Base-by-base conservation (phyloP, 2,329 filamentous ascomycete genomes). In the Xylariaceae sp. region DNA sequence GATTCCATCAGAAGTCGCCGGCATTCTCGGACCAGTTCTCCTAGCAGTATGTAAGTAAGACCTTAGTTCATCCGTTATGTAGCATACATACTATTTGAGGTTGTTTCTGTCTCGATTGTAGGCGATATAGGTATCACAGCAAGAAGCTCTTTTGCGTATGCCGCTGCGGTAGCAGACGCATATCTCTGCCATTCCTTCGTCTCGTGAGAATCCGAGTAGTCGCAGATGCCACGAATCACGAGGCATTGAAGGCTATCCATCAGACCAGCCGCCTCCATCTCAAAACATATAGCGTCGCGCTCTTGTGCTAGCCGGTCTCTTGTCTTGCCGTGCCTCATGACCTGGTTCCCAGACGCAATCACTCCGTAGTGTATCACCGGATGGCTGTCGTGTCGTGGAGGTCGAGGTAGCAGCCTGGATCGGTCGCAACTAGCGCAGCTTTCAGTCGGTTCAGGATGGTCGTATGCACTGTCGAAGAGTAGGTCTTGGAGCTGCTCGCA, bases 291-390 rank as follows among this genome's bases (percentile, higher is more conserved):
- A 17, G 27, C 42, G 10, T 22, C 23, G 12, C 25, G 22, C 6
- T 19, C 19, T 4, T 7, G 5, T 6, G 27, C 39, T 4, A 44
- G 34, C 20, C 25, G 22, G 20, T 50, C 48, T n/a, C 48, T 25
- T 3, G 21, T 19, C 14, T 5, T 10, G 5, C 44, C 40, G 35
- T 47, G 14, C 21, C 38, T 44, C 33, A 50, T 47, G 6, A 50
- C 37, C 22, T 44, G 44, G 19, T 50, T 50, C 0, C 21, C 44
- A 16, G 48, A 50, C 2, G 44, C 48, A 33, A 50, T 44, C 11
- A 34, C 17, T 6, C 48, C 48, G 37, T 44, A 44, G 16, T 50
- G 44, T 5, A 50, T 36, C 3, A 6, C 8, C 4, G 36, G 44
- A n/a, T 23, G 19, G 8, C 17, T 22, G 3, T 47, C 40, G 32